These are phyloP conservation scores for Amaranthus palmeri DNA, from an alignment of 148 eudicot genomes.

Conservation along the genomic window DNA sequence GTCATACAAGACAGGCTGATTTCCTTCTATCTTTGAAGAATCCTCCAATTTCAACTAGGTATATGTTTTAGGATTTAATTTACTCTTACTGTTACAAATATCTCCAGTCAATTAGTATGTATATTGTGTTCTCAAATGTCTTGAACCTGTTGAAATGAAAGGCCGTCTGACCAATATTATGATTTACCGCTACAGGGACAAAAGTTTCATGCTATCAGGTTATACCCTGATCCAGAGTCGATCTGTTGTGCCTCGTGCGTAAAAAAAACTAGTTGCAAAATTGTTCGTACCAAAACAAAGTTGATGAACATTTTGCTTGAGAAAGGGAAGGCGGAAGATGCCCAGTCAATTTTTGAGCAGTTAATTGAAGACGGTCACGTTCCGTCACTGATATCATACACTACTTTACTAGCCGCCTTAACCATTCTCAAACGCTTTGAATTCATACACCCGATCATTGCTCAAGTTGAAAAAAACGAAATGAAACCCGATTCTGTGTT, in stretches of 20 bases:
- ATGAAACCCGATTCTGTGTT: slow-evolving; percentile 54
- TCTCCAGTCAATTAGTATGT: too few relatives aligned
- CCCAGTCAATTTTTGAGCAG: slow-evolving; percentile 39
- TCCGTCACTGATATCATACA: slow-evolving; percentile 74
- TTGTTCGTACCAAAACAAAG: slow-evolving; percentile 58
- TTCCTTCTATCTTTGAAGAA: too few relatives aligned
- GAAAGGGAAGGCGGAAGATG: slow-evolving; percentile 57
- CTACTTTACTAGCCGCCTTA: slow-evolving; percentile 60
- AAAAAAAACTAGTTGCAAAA: slow-evolving; percentile 44
- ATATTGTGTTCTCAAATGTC: background rate
- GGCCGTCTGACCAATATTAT: slow-evolving; percentile 5
- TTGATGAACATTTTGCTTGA: slow-evolving; percentile 57
- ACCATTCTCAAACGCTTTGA: slow-evolving; percentile 55
- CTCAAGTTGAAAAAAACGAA: slow-evolving; percentile 41
- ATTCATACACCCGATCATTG: slow-evolving; percentile 41
- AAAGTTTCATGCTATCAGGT: slow-evolving; percentile 24
- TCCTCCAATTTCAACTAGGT: too few relatives aligned
- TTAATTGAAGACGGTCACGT: slow-evolving; percentile 52
- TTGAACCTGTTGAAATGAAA: background rate
- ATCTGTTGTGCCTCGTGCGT: slow-evolving; percentile 35
- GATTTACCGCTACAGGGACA: slow-evolving; percentile 30
- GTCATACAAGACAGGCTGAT: too few relatives aligned
- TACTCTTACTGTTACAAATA: background rate
- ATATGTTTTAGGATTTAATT: background rate
- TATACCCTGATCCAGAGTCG: slow-evolving; percentile 32